phyloP scores from a whole-genome alignment of 2,329 filamentous ascomycete genomes.

The Parafenestella ontariensis region DNA sequence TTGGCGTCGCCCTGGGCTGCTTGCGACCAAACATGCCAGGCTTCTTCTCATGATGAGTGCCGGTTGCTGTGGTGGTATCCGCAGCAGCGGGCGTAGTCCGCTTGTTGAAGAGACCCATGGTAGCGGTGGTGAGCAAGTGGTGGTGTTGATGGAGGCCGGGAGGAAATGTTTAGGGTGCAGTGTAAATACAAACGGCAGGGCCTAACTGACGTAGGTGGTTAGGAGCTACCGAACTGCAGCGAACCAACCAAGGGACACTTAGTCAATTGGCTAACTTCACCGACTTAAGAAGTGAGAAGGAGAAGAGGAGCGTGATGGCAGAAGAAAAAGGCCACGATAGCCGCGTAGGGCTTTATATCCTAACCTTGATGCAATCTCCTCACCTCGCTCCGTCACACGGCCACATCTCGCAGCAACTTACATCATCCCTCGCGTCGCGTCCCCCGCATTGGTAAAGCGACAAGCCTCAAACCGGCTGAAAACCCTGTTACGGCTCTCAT shows the following conservation, averaged over 20 bases:
- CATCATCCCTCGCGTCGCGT: conserved; percentile 23
- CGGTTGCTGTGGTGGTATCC: conserved; percentile 46
- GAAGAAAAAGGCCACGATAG: background rate
- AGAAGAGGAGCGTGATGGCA: background rate
- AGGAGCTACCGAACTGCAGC: background rate
- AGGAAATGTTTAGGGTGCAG: conserved; percentile 3
- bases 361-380: conserved; percentile 3
- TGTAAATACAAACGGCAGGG: background rate
- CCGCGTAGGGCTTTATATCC: background rate
- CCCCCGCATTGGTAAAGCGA: conserved; percentile 13
- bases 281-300: background rate
- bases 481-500: conserved; percentile 20
- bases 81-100: conserved; percentile 41
- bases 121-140: conserved; percentile 7
- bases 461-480: conserved; percentile 41
- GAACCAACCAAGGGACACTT: background rate
- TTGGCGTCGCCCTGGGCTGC: conserved; percentile 19
- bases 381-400: conserved; percentile 7
- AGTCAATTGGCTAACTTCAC: background rate
- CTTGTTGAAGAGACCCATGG: conserved; percentile 51
- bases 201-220: background rate
- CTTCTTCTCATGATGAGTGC: conserved; percentile 39
- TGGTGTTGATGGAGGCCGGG: background rate
- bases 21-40: conserved; percentile 34
- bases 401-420: conserved; percentile 9